A percentile compares a stretch with the other conserved stretches of the same genome.
Evolutionary conservation across 441 rosid genomes (phyloP).

Genomic region (Syzygium malaccense): DNA sequence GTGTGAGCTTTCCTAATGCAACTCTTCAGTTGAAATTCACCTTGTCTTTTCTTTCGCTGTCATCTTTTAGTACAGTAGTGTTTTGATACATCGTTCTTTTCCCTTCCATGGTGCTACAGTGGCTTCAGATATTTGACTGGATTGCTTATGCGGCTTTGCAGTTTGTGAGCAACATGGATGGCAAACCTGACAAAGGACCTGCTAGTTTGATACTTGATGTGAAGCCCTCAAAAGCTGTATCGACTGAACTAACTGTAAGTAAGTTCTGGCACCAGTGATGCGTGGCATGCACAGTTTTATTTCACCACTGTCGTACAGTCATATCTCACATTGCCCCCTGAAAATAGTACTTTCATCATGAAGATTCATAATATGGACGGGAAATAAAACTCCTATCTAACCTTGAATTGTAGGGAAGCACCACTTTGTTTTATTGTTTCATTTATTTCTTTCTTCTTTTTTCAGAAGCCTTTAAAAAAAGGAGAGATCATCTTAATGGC

Average conservation of each 20-base stretch:
- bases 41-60: neutral
- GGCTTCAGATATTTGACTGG: neutral
- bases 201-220: slow-evolving; percentile 84
- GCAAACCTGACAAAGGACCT: slow-evolving; percentile 82
- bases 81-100: neutral
- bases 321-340: too few relatives aligned
- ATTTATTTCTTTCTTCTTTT: too few relatives aligned
- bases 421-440: neutral
- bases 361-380: neutral
- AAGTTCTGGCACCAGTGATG: neutral
- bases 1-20: neutral
- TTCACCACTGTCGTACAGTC: neutral
- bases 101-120: neutral
- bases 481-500: neutral
- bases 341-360: neutral
- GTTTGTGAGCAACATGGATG: slow-evolving; percentile 68
- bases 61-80: neutral
- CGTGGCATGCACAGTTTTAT: neutral
- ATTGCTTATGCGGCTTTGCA: slow-evolving; percentile 26
- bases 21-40: neutral
- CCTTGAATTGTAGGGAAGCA: neutral
- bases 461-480: neutral
- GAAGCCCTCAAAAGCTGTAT: slow-evolving; percentile 86
- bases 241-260: slow-evolving; percentile 85
- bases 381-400: neutral